Evolutionary conservation across 2,329 filamentous ascomycete genomes (phyloP).

Genomic region (Capronia americana): DNA sequence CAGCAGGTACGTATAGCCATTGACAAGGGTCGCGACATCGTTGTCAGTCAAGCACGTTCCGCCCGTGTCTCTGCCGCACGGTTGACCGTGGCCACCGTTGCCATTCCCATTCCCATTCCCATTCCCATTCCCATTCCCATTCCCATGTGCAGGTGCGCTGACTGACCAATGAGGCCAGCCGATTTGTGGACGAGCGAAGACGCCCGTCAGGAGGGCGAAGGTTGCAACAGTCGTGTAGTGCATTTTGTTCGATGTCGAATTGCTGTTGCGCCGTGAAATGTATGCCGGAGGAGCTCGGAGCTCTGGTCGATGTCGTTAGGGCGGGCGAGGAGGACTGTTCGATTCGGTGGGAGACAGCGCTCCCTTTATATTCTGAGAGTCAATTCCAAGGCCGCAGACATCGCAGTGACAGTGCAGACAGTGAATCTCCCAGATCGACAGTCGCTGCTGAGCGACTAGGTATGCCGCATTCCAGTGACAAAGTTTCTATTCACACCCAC

Average conservation of each 20-base stretch:
- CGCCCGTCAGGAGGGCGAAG: conserved; percentile 9
- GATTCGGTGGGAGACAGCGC: not conserved
- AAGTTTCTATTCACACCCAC: not conserved
- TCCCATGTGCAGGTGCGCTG: not conserved
- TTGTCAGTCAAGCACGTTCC: conserved; percentile 21
- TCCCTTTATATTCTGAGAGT: not conserved
- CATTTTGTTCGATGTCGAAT: conserved; percentile 15
- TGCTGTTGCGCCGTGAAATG: no score
- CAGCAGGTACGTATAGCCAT: conserved; percentile 35
- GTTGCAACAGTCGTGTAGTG: conserved; percentile 9
- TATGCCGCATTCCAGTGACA: no score
- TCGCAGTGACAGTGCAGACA: no score
- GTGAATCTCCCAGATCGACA: not conserved
- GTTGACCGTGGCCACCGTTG: not conserved
- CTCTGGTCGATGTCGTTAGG: not conserved
- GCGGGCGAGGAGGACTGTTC: not conserved
- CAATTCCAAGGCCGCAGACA: no score
- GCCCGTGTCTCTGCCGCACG: not conserved
- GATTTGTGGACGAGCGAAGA: conserved; percentile 13
- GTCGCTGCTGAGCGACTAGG: not conserved
- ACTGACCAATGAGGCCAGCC: not conserved
- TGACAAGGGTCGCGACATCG: conserved; percentile 22
- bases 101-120: not conserved
- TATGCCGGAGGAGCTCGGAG: no score
- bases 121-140: not conserved